phyloP scores from a whole-genome alignment of 2,329 filamentous ascomycete genomes.

The Stachybotrys chlorohalonatus region DNA sequence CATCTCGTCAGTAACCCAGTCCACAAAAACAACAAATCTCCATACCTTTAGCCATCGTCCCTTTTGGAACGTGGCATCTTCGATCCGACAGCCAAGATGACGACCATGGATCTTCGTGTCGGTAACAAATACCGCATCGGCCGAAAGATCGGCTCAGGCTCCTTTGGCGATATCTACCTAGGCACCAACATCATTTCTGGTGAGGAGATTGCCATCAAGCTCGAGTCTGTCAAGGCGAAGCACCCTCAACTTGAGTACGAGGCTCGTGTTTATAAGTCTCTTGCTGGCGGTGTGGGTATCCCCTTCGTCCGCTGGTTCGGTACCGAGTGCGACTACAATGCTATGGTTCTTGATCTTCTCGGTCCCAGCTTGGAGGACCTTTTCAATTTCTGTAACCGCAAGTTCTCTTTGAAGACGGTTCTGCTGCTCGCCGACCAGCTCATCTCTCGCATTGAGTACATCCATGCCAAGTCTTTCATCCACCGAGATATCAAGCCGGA shows the following conservation, averaged over 20 bases:
- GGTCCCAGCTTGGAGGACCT: conserved; percentile 94
- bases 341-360: conserved; percentile 96
- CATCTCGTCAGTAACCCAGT: too few relatives aligned
- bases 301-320: conserved; percentile 99
- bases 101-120: conserved; percentile 75
- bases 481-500: conserved; percentile 99
- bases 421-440: conserved; percentile 93
- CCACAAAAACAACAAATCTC: too few relatives aligned
- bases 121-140: conserved; percentile 99
- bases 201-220: conserved; percentile 99
- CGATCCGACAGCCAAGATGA: conserved; percentile 28
- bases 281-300: conserved; percentile 94
- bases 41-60: too few relatives aligned
- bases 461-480: conserved; percentile 98
- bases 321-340: conserved; percentile 99
- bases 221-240: conserved; percentile 99
- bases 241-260: conserved; percentile 98
- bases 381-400: conserved; percentile 99
- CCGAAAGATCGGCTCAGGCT: conserved; percentile 96
- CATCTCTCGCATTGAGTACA: conserved; percentile 99
- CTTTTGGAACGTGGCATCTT: conserved; percentile 9
- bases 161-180: conserved; percentile 97
- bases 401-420: conserved; percentile 98
- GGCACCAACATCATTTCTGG: conserved; percentile 99
- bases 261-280: conserved; percentile 81